Percentiles rank a stretch among this genome's conserved stretches.
Evolutionary conservation across 2,329 filamentous ascomycete genomes (phyloP).

Genomic region (Emergomyces pasteurianus): DNA sequence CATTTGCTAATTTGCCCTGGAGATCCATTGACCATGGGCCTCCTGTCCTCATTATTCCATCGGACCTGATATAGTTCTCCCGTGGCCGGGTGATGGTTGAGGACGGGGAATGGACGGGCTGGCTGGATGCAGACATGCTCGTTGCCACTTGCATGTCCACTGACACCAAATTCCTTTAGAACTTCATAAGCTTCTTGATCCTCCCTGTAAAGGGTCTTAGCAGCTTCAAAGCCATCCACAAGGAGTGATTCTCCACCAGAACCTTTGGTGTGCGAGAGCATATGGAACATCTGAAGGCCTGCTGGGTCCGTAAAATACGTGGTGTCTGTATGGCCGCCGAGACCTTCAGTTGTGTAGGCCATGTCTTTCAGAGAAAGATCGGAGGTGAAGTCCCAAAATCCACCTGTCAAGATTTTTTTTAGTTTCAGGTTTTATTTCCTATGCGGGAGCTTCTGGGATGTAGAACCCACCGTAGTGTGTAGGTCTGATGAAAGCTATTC

Average conservation of each 20-base stretch:
- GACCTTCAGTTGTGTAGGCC: conserved; percentile 74
- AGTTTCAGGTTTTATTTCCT: not conserved
- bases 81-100: conserved; percentile 45
- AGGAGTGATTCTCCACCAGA: conserved; percentile 66
- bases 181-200: conserved; percentile 45
- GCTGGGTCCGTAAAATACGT: conserved; percentile 93
- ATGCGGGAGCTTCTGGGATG: not conserved
- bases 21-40: conserved; percentile 48
- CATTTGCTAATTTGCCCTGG: conserved; percentile 46
- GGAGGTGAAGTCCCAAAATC: conserved; percentile 77
- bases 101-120: conserved; percentile 55
- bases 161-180: conserved; percentile 48
- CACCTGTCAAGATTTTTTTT: conserved; percentile 30
- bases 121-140: conserved; percentile 70
- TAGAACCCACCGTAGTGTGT: conserved; percentile 77
- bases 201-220: conserved; percentile 44
- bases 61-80: conserved; percentile 51
- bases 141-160: conserved; percentile 80
- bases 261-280: conserved; percentile 60
- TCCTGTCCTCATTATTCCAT: conserved; percentile 91
- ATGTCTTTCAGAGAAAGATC: conserved; percentile 81
- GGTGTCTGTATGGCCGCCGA: conserved; percentile 83
- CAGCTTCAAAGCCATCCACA: conserved; percentile 74
- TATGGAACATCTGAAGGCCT: conserved; percentile 83
- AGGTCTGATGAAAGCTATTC: conserved; percentile 73